These are phyloP conservation scores for Phytophthora sp. DNA, from an alignment of 352 stramenopile species.

Conservation along the genomic window DNA sequence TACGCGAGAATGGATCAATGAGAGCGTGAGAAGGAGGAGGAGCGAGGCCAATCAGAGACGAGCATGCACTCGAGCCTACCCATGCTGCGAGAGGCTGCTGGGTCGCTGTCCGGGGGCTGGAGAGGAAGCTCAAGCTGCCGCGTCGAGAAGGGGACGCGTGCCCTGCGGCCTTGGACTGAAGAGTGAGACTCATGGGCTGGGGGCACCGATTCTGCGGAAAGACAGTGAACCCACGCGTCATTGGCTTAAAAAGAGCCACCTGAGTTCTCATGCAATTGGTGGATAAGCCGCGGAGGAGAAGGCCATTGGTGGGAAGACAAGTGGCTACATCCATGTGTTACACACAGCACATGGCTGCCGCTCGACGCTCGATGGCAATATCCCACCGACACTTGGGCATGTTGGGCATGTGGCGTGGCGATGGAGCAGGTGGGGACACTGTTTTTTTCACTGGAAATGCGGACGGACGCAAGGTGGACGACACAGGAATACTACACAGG, in stretches of 20 bases:
- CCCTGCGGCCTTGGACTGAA: conserved; percentile 15
- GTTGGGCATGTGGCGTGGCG: not conserved
- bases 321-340: conserved; percentile 9
- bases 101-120: not conserved
- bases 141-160: conserved; percentile 7
- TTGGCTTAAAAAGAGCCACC: conserved; percentile 22
- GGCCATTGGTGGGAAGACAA: conserved; percentile 6
- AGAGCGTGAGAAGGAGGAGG: not conserved
- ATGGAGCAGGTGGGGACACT: too few species aligned
- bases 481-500: too few species aligned
- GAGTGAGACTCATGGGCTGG: conserved; percentile 25
- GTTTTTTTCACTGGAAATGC: not conserved
- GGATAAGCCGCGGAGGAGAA: not conserved
- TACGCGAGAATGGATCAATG: not conserved
- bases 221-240: conserved; percentile 31
- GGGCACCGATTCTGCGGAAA: conserved; percentile 19
- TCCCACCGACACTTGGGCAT: not conserved
- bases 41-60: not conserved
- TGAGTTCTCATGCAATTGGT: conserved; percentile 26
- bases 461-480: not conserved
- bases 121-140: not conserved
- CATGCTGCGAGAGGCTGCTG: conserved; percentile 12
- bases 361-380: not conserved
- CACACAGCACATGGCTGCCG: not conserved
- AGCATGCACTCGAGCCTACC: conserved; percentile 9